These are phyloP conservation scores for Didymosphaeria variabile DNA, from an alignment of 2,329 filamentous ascomycete species.

Conservation along the genomic window DNA sequence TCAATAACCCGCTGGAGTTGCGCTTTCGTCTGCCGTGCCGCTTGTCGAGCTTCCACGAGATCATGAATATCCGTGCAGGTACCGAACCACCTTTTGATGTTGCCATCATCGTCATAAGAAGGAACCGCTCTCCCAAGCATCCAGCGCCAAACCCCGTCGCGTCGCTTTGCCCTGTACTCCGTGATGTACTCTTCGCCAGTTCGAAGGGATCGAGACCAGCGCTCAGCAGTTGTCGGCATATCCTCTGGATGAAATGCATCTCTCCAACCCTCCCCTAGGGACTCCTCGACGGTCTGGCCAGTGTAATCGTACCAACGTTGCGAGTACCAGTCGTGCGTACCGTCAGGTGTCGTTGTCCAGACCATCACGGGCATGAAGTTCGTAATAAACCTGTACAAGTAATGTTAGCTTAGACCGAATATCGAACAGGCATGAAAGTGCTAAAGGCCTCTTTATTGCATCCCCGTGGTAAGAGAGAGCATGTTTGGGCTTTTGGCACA, in stretches of 20 bases:
- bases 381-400: slow-evolving; percentile 63
- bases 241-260: slow-evolving; percentile 76
- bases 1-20: slow-evolving; percentile 77
- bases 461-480: not conserved
- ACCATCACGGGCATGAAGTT: slow-evolving; percentile 69
- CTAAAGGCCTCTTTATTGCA: not conserved
- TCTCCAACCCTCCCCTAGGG: slow-evolving; percentile 70
- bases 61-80: slow-evolving; percentile 84
- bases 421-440: not conserved
- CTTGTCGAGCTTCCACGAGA: slow-evolving; percentile 72
- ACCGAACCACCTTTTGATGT: slow-evolving; percentile 81
- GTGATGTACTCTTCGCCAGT: slow-evolving; percentile 73
- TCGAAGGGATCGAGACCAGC: slow-evolving; percentile 69
- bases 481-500: too few relatives aligned
- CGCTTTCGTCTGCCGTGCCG: slow-evolving; percentile 71
- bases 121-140: slow-evolving; percentile 78
- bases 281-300: slow-evolving; percentile 68
- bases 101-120: slow-evolving; percentile 70
- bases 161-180: slow-evolving; percentile 74
- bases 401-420: not conserved
- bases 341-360: slow-evolving; percentile 76
- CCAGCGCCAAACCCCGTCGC: slow-evolving; percentile 78
- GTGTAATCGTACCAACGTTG: slow-evolving; percentile 84
- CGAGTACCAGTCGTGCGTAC: slow-evolving; percentile 76
- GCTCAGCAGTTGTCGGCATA: slow-evolving; percentile 61